These are phyloP conservation scores for Hypomyces rosellus DNA, from an alignment of 2,329 filamentous ascomycete genomes.

Conservation along the genomic window DNA sequence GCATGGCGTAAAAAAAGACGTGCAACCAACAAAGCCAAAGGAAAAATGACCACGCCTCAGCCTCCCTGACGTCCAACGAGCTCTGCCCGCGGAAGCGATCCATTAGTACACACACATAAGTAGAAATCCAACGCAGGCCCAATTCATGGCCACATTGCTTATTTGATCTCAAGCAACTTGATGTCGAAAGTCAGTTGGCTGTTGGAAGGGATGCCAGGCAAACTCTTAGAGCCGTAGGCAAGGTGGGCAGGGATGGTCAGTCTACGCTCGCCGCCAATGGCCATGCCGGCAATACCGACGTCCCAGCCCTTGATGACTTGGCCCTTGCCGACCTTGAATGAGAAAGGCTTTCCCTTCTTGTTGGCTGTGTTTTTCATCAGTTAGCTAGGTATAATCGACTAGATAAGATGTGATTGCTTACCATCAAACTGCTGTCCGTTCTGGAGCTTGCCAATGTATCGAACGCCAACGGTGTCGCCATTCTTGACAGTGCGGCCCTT, in stretches of 20 bases:
- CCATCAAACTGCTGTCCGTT: conserved; percentile 94
- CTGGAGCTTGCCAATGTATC: conserved; percentile 95
- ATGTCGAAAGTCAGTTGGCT: conserved; percentile 89
- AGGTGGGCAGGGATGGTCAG: conserved; percentile 81
- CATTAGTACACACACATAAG: conserved; percentile 11
- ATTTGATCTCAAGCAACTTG: conserved; percentile 80
- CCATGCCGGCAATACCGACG: conserved; percentile 86
- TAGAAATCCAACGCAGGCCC: conserved; percentile 10
- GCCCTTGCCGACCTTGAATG: conserved; percentile 87
- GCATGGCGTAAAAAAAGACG: conserved; percentile 24
- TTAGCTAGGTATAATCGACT: conserved; percentile 13
- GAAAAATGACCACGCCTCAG: conserved; percentile 12
- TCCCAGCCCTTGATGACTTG: conserved; percentile 99
- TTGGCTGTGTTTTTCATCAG: conserved; percentile 56
- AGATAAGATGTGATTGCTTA: conserved; percentile 42
- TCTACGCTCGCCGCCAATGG: conserved; percentile 86
- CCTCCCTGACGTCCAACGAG: not conserved
- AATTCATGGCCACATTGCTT: conserved; percentile 27
- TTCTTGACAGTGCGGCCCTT: conserved; percentile 80
- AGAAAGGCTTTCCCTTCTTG: conserved; percentile 98
- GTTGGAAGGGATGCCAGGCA: conserved; percentile 85
- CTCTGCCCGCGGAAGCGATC: not conserved
- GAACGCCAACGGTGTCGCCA: conserved; percentile 85
- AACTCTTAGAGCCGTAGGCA: conserved; percentile 79
- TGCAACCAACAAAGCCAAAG: conserved; percentile 6